Percentiles rank a stretch among this genome's conserved stretches.
phyloP scores from a whole-genome alignment of 2,329 filamentous ascomycete species.

The Hymenoscyphus infarciens region DNA sequence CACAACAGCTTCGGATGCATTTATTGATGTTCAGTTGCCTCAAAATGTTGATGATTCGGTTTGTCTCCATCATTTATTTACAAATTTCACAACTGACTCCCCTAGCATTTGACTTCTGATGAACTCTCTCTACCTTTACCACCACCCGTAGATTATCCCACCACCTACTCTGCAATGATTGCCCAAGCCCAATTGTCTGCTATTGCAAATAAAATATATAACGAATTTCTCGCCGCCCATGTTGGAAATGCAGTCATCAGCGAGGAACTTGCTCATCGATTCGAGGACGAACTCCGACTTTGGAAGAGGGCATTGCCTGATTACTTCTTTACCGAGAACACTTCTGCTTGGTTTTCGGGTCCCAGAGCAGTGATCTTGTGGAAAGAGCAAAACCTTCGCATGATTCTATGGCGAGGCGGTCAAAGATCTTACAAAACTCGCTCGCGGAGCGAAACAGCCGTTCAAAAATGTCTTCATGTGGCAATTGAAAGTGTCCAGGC shows the following conservation, averaged over 20 bases:
- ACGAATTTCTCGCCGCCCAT: conserved; percentile 39
- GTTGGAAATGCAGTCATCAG: conserved; percentile 37
- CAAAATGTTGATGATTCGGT: conserved; percentile 44
- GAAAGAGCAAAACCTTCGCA: conserved; percentile 43
- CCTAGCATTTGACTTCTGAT: conserved; percentile 16
- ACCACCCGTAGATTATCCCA: conserved; percentile 37
- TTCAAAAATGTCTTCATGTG: conserved; percentile 38
- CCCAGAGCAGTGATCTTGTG: conserved; percentile 41
- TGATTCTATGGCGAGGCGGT: conserved; percentile 41
- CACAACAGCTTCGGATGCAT: conserved; percentile 37
- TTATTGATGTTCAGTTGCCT: conserved; percentile 42
- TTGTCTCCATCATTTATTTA: not conserved
- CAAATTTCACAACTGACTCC: not conserved
- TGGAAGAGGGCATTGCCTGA: conserved; percentile 37
- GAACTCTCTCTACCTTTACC: conserved; percentile 24
- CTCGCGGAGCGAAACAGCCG: conserved; percentile 25
- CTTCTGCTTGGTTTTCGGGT: conserved; percentile 37
- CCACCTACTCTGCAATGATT: conserved; percentile 40
- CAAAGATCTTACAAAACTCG: conserved; percentile 38
- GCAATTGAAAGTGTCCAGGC: conserved; percentile 39
- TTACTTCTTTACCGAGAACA: conserved; percentile 35
- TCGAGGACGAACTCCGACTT: conserved; percentile 37
- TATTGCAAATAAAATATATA: conserved; percentile 42
- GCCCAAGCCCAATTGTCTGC: conserved; percentile 41
- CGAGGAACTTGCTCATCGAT: conserved; percentile 38